These are phyloP conservation scores for Caryocar brasiliense DNA, from an alignment of 441 rosid species.

Conservation along the genomic window DNA sequence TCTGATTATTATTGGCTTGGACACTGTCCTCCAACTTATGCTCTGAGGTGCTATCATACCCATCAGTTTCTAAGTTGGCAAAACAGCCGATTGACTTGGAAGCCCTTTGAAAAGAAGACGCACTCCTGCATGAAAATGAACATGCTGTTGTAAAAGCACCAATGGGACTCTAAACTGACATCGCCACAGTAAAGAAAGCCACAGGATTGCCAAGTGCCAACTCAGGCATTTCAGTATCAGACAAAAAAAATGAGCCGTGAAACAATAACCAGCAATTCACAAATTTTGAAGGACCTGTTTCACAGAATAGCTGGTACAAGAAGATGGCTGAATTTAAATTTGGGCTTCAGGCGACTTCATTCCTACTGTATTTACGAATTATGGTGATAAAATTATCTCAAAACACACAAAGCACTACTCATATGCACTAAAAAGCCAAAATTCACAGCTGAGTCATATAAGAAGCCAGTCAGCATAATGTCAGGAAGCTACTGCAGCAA, in stretches of 20 bases:
- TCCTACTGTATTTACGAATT: no score
- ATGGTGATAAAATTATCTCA: no score
- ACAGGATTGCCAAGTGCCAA: no score
- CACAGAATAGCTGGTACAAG: no score
- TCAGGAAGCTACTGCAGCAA: not conserved
- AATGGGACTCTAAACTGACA: not conserved
- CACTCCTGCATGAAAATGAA: slow-evolving; percentile 46
- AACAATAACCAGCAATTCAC: no score
- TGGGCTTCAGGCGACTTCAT: no score
- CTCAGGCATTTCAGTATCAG: no score
- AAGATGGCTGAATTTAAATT: no score
- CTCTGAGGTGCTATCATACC: slow-evolving; percentile 22
- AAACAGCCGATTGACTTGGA: slow-evolving; percentile 29
- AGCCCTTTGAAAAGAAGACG: slow-evolving; percentile 55
- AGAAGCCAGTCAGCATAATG: not conserved
- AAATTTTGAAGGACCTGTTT: no score
- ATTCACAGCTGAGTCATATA: not conserved
- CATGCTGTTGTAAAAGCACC: not conserved
- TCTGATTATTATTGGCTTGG: slow-evolving; percentile 17
- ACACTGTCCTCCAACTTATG: slow-evolving; percentile 25
- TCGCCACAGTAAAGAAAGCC: not conserved
- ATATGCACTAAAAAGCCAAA: no score
- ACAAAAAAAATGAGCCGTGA: no score
- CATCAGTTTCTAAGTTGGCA: slow-evolving; percentile 24
- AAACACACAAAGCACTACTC: no score